phyloP scores from a whole-genome alignment of 768 basidiomycete genomes.

The Agrocybe praecox region DNA sequence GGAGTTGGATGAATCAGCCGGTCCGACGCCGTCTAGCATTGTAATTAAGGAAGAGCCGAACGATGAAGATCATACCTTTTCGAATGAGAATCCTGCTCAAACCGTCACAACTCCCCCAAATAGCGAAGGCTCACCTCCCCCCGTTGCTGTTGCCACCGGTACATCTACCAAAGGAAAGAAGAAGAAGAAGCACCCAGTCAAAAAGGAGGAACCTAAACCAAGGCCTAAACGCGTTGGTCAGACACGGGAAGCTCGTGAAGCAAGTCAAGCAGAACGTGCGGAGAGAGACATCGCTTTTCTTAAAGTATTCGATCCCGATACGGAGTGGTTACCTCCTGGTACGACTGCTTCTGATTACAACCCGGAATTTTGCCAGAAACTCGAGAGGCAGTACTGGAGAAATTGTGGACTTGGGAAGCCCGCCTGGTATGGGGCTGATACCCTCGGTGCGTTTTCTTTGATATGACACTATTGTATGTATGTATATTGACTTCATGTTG shows the following conservation, averaged over 20 bases:
- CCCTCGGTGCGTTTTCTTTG: slow-evolving; percentile 63
- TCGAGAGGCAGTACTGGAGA: slow-evolving; percentile 92
- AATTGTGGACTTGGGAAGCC: slow-evolving; percentile 86
- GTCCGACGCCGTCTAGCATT: slow-evolving; percentile 38
- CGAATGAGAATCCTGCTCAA: slow-evolving; percentile 15
- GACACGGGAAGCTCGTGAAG: slow-evolving; percentile 49
- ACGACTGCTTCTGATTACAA: slow-evolving; percentile 82
- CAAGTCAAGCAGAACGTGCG: slow-evolving; percentile 50
- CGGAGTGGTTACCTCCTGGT: slow-evolving; percentile 79
- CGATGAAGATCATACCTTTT: slow-evolving; percentile 33
- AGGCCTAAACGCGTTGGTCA: slow-evolving; percentile 38
- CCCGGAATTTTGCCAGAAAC: slow-evolving; percentile 80
- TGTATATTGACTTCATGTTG: slow-evolving; percentile 3
- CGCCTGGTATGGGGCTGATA: slow-evolving; percentile 99
- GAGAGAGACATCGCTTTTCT: slow-evolving; percentile 59
- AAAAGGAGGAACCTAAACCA: slow-evolving; percentile 27
- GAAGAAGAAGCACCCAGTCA: slow-evolving; percentile 19
- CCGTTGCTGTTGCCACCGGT: slow-evolving; percentile 16
- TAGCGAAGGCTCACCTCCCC: slow-evolving; percentile 34
- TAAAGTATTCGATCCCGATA: slow-evolving; percentile 67
- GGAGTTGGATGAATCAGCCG: slow-evolving; percentile 42
- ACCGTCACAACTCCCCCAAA: slow-evolving; percentile 39
- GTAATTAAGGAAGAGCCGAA: slow-evolving; percentile 51
- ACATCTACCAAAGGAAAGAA: slow-evolving; percentile 17
- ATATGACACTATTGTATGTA: background rate